phyloP scores from a whole-genome alignment of 768 basidiomycete species.

The Mycena alexandri region DNA sequence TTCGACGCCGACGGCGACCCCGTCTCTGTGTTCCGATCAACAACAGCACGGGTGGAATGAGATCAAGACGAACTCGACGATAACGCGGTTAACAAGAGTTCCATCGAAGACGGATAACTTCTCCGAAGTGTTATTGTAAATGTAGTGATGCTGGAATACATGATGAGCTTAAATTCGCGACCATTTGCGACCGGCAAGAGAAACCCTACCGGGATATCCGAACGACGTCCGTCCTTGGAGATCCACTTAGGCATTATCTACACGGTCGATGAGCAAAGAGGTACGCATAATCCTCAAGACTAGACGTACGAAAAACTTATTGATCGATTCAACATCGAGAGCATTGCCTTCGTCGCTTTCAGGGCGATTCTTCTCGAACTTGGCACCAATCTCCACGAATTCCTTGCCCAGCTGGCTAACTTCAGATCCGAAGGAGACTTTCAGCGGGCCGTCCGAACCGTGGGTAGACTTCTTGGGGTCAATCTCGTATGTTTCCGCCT shows the following conservation, averaged over 20 bases:
- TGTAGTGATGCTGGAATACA: too few relatives aligned
- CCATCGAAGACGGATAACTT: too few relatives aligned
- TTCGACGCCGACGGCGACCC: too few relatives aligned
- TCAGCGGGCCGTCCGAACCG: conserved; percentile 50
- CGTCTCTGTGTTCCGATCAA: too few relatives aligned
- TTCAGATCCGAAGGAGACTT: conserved; percentile 38
- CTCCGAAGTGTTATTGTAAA: too few relatives aligned
- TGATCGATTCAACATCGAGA: conserved; percentile 21
- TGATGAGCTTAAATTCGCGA: too few relatives aligned
- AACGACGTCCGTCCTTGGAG: neutral
- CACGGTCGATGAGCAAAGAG: neutral
- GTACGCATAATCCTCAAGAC: neutral
- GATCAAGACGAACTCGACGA: too few relatives aligned
- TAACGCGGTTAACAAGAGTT: too few relatives aligned
- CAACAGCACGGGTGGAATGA: too few relatives aligned
- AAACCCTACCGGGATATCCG: conserved; percentile 17
- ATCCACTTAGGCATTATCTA: conserved; percentile 28
- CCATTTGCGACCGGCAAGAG: too few relatives aligned
- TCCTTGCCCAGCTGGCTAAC: neutral
- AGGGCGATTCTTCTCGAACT: conserved; percentile 26
- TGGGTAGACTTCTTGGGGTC: conserved; percentile 45
- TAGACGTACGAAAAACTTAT: conserved; percentile 28
- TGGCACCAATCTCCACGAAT: conserved; percentile 29
- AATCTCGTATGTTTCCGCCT: conserved; percentile 51
- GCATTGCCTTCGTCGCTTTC: conserved; percentile 26